phyloP scores from a whole-genome alignment of 179 eudicot species.

The Corrigiola litoralis region DNA sequence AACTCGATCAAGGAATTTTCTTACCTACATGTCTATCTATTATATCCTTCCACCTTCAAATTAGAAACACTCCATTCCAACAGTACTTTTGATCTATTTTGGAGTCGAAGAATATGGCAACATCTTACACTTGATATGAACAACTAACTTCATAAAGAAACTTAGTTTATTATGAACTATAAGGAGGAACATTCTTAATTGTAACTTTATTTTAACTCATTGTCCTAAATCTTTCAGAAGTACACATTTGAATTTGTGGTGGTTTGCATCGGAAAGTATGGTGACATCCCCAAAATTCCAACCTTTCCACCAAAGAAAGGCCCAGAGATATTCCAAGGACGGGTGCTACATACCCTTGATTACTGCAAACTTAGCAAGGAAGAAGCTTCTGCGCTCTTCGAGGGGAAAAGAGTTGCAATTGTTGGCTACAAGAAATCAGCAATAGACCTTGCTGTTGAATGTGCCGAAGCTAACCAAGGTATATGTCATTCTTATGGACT shows the following conservation, averaged over 20 bases:
- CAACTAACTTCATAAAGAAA: too few species aligned
- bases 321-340: conserved; percentile 66
- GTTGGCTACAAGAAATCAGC: conserved; percentile 96
- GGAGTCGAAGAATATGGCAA: too few species aligned
- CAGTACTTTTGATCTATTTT: too few species aligned
- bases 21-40: too few species aligned
- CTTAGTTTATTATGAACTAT: too few species aligned
- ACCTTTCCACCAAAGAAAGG: conserved; percentile 64
- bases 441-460: conserved; percentile 87
- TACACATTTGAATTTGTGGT: conserved; percentile 73
- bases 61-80: too few species aligned
- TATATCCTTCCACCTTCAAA: too few species aligned
- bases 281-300: conserved; percentile 70
- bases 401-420: conserved; percentile 77
- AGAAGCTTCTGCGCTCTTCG: conserved; percentile 44
- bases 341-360: conserved; percentile 76
- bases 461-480: conserved; percentile 94
- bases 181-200: too few species aligned
- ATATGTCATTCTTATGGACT: background rate
- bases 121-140: too few species aligned
- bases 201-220: background rate
- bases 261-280: conserved; percentile 88
- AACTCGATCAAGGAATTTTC: too few species aligned
- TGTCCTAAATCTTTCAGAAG: conserved; percentile 43
- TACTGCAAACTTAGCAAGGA: conserved; percentile 71